Conservation (phyloP, 2,329 filamentous ascomycete genomes). For the Ophiostoma sp. region DNA sequence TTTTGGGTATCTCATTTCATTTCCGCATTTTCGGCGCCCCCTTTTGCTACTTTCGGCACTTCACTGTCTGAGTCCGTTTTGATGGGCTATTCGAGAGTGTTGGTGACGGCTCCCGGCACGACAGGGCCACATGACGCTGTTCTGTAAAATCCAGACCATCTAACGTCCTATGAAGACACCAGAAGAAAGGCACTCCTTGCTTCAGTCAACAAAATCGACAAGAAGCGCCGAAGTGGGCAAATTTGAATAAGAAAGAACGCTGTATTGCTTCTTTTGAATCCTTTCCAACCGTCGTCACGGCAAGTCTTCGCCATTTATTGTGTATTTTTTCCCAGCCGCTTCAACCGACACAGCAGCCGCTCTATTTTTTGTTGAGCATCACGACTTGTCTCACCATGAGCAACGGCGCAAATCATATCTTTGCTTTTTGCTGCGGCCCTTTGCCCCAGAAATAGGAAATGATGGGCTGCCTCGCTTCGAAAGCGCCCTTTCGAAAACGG, state of each 20-base stretch:
- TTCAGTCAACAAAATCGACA: neutral
- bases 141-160: neutral
- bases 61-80: neutral
- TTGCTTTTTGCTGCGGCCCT: neutral
- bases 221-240: neutral
- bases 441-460: neutral
- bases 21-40: neutral
- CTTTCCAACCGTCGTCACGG: neutral
- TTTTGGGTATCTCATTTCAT: neutral
- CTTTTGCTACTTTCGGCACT: neutral
- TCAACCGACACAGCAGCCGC: neutral
- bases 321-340: neutral
- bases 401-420: neutral
- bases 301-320: neutral
- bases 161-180: neutral
- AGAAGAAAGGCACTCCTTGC: neutral
- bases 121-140: neutral
- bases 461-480: conserved; percentile 15
- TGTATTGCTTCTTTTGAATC: neutral
- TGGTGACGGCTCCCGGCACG: neutral
- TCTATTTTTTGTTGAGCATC: neutral
- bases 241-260: neutral
- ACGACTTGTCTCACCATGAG: neutral
- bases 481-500: neutral
- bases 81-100: neutral